These are phyloP conservation scores for Blepharisma japonicum DNA, from an alignment of 73 alveolate species.

Conservation along the genomic window DNA sequence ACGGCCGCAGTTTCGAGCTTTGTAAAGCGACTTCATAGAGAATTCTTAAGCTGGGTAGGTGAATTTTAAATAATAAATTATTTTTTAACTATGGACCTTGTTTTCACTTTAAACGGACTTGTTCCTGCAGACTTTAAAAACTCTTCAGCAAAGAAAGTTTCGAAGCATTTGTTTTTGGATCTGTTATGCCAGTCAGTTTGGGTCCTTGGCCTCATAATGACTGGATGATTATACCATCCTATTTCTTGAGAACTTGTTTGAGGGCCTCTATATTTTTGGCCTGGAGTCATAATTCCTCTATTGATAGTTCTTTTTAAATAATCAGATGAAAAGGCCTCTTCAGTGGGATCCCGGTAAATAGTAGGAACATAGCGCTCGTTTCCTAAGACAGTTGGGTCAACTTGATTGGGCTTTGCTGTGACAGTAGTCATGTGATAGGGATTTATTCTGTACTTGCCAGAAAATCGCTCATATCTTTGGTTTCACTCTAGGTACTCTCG, in stretches of 20 bases:
- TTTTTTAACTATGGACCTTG: neutral
- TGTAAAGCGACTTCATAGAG: no score
- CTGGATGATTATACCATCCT: slow-evolving; percentile 21
- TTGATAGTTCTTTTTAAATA: neutral
- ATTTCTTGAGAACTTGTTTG: slow-evolving; percentile 24
- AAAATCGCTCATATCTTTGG: slow-evolving; percentile 24
- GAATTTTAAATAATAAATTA: no score
- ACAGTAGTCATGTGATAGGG: slow-evolving; percentile 3
- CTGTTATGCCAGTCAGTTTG: neutral
- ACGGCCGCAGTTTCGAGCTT: no score
- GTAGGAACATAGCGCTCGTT: slow-evolving; percentile 11
- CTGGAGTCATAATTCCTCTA: slow-evolving; percentile 18
- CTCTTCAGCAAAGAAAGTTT: slow-evolving; percentile 25
- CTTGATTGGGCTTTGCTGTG: slow-evolving; percentile 16
- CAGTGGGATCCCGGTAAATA: slow-evolving; percentile 10
- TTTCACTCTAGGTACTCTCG: slow-evolving; percentile 24
- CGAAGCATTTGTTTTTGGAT: neutral
- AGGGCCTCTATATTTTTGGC: slow-evolving; percentile 27
- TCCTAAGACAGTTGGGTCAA: slow-evolving; percentile 4
- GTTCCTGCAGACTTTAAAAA: slow-evolving; percentile 3
- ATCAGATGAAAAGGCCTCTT: slow-evolving; percentile 26
- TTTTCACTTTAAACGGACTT: slow-evolving; percentile 27
- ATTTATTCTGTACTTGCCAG: slow-evolving; percentile 19
- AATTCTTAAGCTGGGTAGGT: no score
- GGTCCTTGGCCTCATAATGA: neutral